phyloP scores from a whole-genome alignment of 139 green algal genomes.

The Chlamydomonas eustigma region DNA sequence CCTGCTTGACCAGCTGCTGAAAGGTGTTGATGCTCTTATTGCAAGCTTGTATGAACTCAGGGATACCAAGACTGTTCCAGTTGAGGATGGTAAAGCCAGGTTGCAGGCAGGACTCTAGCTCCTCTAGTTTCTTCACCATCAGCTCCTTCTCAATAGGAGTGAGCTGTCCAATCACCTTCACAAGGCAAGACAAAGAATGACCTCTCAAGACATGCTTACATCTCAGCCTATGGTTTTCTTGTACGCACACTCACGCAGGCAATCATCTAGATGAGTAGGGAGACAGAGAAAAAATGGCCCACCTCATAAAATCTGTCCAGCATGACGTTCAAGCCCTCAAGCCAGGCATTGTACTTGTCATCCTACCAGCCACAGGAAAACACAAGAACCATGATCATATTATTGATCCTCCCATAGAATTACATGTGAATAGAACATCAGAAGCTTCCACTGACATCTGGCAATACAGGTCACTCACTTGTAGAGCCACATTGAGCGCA shows the following conservation, averaged over 20 bases:
- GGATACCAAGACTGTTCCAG: constrained; percentile 88
- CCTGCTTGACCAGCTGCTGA: constrained; percentile 36
- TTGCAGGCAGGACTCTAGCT: constrained; percentile 66
- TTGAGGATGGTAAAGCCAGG: constrained; percentile 80
- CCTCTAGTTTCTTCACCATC: constrained; percentile 54
- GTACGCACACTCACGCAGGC: no score
- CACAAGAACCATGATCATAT: no score
- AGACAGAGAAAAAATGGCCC: not conserved
- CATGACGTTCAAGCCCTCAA: constrained; percentile 72
- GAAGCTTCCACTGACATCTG: not conserved
- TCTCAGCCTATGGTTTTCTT: no score
- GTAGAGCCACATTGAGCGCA: constrained; percentile 76
- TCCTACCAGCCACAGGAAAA: constrained; percentile 39
- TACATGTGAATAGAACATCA: not conserved
- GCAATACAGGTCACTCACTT: constrained; percentile 28
- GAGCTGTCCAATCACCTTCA: constrained; percentile 51
- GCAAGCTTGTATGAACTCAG: constrained; percentile 69
- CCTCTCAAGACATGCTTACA: no score
- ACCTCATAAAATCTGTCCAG: constrained; percentile 70
- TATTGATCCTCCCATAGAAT: not conserved
- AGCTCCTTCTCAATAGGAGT: constrained; percentile 61
- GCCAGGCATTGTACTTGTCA: constrained; percentile 64
- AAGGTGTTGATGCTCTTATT: constrained; percentile 78
- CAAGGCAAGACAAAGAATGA: not conserved
- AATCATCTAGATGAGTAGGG: not conserved